These are phyloP conservation scores for Rhododendron henanense DNA, from an alignment of 148 eudicot genomes.

Conservation along the genomic window DNA sequence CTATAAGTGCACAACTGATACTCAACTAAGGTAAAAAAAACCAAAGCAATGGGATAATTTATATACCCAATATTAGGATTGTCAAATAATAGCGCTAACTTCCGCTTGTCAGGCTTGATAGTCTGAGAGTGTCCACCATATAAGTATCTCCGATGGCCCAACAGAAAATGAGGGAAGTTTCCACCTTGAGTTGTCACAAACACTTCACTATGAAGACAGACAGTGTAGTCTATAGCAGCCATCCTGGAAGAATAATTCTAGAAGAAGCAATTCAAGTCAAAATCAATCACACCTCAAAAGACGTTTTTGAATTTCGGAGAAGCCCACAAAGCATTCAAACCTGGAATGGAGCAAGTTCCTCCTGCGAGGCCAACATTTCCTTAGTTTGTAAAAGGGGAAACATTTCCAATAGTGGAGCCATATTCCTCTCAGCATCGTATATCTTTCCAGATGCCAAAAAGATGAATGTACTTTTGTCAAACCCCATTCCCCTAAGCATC, in stretches of 20 bases:
- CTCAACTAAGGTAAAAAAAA: slow-evolving; percentile 10
- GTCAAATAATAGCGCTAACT: slow-evolving; percentile 68
- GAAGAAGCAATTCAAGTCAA: slow-evolving; percentile 22
- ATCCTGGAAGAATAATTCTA: slow-evolving; percentile 95
- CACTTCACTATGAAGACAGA: slow-evolving; percentile 94
- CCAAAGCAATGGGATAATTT: slow-evolving; percentile 4
- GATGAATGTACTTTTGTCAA: slow-evolving; percentile 73
- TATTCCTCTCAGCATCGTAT: slow-evolving; percentile 84
- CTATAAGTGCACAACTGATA: background rate
- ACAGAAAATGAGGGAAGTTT: slow-evolving; percentile 85
- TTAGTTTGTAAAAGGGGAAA: slow-evolving; percentile 94
- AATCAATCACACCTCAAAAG: slow-evolving; percentile 13
- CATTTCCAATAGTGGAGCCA: slow-evolving; percentile 92
- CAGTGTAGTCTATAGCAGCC: slow-evolving; percentile 98
- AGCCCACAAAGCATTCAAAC: slow-evolving; percentile 26
- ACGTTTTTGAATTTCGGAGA: background rate
- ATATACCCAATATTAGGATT: slow-evolving; percentile 83
- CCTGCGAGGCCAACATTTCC: slow-evolving; percentile 76
- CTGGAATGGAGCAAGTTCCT: slow-evolving; percentile 79
- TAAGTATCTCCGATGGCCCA: slow-evolving; percentile 90
- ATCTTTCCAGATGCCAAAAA: slow-evolving; percentile 94
- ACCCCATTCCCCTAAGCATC: slow-evolving; percentile 99
- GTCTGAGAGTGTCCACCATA: slow-evolving; percentile 95
- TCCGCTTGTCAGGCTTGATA: slow-evolving; percentile 93
- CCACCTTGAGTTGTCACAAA: slow-evolving; percentile 99